Conservation (phyloP, 1,139 yeast genomes). For the Geotrichum aggregatum region DNA sequence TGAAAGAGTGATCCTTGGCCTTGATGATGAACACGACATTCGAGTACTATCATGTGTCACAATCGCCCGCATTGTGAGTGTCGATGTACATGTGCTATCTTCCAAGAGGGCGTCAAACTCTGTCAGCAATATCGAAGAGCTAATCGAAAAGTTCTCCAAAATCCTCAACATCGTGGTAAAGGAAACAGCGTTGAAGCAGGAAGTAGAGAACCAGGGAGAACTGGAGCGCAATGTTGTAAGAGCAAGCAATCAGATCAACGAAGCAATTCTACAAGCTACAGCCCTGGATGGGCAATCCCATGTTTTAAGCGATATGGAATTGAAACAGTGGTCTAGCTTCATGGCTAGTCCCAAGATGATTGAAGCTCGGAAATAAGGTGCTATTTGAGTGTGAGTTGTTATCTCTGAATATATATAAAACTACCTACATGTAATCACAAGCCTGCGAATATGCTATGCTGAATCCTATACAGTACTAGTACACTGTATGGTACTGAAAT, state of each 20-base stretch:
- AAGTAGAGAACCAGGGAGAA: slow-evolving; percentile 46
- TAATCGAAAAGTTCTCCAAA: slow-evolving; percentile 38
- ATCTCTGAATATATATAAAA: too few species aligned
- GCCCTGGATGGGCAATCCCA: not conserved
- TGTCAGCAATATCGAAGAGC: slow-evolving; percentile 25
- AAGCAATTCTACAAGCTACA: slow-evolving; percentile 22
- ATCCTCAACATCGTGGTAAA: slow-evolving; percentile 41
- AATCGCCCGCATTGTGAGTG: slow-evolving; percentile 38
- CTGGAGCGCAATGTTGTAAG: slow-evolving; percentile 32
- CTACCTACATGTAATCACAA: too few species aligned
- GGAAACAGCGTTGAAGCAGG: slow-evolving; percentile 51
- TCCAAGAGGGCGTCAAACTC: slow-evolving; percentile 9
- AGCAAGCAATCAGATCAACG: slow-evolving; percentile 27
- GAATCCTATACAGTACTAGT: too few species aligned
- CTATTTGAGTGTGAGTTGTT: not conserved
- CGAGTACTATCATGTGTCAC: slow-evolving; percentile 43
- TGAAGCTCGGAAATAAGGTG: not conserved
- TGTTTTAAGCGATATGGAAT: slow-evolving; percentile 1
- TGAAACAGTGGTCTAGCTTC: slow-evolving; percentile 5
- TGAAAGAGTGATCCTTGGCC: slow-evolving; percentile 38
- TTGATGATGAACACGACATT: slow-evolving; percentile 47
- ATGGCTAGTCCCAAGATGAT: not conserved
- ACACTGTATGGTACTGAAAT: too few species aligned
- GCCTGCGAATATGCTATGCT: too few species aligned
- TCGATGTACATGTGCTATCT: slow-evolving; percentile 25